Base-by-base conservation (phyloP, 164 flowering plant genomes). In the Houttuynia cordata region DNA sequence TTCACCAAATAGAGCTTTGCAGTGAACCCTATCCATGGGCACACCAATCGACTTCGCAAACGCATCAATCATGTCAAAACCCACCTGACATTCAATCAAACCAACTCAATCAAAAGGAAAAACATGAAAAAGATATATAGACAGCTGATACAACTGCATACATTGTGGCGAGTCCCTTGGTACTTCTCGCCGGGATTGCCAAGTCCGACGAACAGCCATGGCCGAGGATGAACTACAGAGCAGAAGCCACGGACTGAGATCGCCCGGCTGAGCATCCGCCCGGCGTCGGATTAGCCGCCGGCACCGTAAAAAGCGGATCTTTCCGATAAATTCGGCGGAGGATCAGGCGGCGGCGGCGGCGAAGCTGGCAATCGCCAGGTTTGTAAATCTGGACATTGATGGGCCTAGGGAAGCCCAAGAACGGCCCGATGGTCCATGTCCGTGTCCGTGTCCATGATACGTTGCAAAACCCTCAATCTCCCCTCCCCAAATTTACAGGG, bases 141-240 rank as follows among this genome's bases (percentile, higher is more conserved):
- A 3, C 17, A 45, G 49, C 49, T 12, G 17, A 45, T 12, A 22
- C 15, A 10, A 23, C n/a, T 24, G 30, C 19, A 13, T 64, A 88
- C 99, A 73, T 90, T 93, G 73, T 90, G 97, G 58, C 97, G 78
- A 10, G 97, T 93, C 62, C 85, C 92, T 70, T 74, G 73, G 75
- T 60, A 93, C 65, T 90, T 93, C 21, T 82, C 86, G 2, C 99
- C 97, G 42, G 97, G 99, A 69, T 93, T 93, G 39, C 97, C 97
- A 68, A 88, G 75, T 0, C 97, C 97, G 19, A 88, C 83, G 58
- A 93, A 88, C 18, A 93, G 87, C 99, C 99, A 93, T 53, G 99
- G 93, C 56, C 14, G 49, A 17, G 49, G 49, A 12, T 10, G 49
- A 45, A 17, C 4, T 7, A 10, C 13, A 17, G 49, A 45, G 49